phyloP scores from a whole-genome alignment of 2,329 filamentous ascomycete genomes.

The Ceratocystis eucalypticola region DNA sequence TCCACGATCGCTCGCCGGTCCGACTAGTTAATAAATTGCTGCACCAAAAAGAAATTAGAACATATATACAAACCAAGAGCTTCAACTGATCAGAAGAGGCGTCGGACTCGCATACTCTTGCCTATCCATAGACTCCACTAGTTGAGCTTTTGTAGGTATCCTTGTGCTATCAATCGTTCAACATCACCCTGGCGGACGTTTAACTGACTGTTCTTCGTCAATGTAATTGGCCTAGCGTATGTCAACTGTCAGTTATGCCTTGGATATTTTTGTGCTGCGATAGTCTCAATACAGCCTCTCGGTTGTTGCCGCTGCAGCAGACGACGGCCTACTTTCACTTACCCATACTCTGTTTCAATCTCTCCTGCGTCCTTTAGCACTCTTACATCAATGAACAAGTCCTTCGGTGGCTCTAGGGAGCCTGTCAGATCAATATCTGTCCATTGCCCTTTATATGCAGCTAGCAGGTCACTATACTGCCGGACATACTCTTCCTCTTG shows the following conservation, averaged over 20 bases:
- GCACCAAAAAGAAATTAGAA: neutral
- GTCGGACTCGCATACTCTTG: neutral
- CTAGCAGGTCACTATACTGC: slow-evolving; percentile 78
- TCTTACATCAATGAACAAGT: slow-evolving; percentile 91
- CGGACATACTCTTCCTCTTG: slow-evolving; percentile 95
- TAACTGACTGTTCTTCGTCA: slow-evolving; percentile 97
- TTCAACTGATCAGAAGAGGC: neutral
- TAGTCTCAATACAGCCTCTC: neutral
- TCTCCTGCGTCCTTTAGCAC: slow-evolving; percentile 95
- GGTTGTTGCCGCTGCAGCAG: no score
- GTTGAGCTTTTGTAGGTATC: slow-evolving; percentile 80
- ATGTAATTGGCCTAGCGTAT: slow-evolving; percentile 61
- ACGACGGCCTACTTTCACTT: slow-evolving; percentile 27
- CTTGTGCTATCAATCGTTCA: slow-evolving; percentile 83
- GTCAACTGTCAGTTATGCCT: slow-evolving; percentile 17
- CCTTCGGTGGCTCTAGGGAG: slow-evolving; percentile 81
- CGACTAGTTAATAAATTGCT: neutral
- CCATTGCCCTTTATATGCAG: slow-evolving; percentile 97
- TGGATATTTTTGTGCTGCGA: no score
- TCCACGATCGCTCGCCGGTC: neutral
- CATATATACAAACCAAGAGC: neutral
- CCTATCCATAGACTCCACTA: slow-evolving; percentile 29
- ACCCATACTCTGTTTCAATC: slow-evolving; percentile 98
- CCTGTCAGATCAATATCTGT: slow-evolving; percentile 94
- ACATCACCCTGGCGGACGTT: slow-evolving; percentile 94